Evolutionary conservation across 2,329 filamentous ascomycete species (phyloP), one percentile per base, ranked within the genome.

Genomic region (Calycina herbarum): DNA sequence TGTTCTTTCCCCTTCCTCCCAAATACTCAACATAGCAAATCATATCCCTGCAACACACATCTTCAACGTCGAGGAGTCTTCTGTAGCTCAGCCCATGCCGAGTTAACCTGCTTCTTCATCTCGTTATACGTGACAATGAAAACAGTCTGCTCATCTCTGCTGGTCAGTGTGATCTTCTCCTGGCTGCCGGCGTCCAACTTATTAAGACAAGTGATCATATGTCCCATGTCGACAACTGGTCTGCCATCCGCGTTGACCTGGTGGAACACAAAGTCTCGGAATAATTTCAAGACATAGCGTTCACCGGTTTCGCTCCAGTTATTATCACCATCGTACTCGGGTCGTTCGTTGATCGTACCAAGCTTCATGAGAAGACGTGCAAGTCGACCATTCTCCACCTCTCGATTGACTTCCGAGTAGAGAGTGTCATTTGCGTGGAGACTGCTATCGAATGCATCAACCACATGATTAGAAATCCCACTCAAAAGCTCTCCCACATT

Each of bases 231-330:
- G 5, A 96, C 83, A 1, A 94, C 89, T 0, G 95, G 91, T 62
- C 91, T 90, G 15, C 93, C 93, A 65, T 92, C 88, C 35, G 86
- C 85, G 76, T 98, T 93, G 13, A 97, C 93, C 74, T 96, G 94
- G 77, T 99, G 95, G 79, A 98, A 99, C 51, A 97, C 92, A 73
- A 96, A 98, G 78, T 99, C 95, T 60, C 95, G 87, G 82, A 98
- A 98, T 8, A 99, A 85, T 79, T 97, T 97, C 69, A 99, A 83
- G 76, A 92, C 91, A 77, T 97, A 98, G 33, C 94, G 87, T 73
- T 97, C 93, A 31, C 94, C 94, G 59, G 91, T 95, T 77, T 98
- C 94, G 4, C 93, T 92, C 94, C 95, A 99, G 59, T 86, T 83
- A 0, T 84, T 81, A 67, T 94, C 90, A 51, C 88, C 87, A 62